Evolutionary conservation across 2,329 filamentous ascomycete species (phyloP).

Genomic region (Fusarium hostae): DNA sequence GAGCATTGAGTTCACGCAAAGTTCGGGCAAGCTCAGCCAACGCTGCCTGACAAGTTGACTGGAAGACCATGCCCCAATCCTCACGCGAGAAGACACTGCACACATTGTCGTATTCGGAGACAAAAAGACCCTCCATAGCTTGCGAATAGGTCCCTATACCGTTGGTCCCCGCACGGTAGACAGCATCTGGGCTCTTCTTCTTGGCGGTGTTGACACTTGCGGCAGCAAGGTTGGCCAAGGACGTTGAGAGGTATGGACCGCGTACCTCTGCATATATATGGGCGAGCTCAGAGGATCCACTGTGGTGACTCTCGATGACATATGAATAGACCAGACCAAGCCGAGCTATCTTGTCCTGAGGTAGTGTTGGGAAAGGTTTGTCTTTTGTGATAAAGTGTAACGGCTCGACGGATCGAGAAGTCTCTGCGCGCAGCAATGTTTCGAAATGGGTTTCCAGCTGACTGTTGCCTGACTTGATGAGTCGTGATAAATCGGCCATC

Average conservation of each 20-base stretch:
- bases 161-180: constrained; percentile 89
- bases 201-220: constrained; percentile 87
- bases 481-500: constrained; percentile 78
- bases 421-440: constrained; percentile 77
- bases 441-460: constrained; percentile 89
- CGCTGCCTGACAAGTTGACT: constrained; percentile 79
- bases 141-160: constrained; percentile 90
- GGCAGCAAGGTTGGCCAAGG: constrained; percentile 85
- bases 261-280: constrained; percentile 87
- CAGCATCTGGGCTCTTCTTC: constrained; percentile 81
- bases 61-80: constrained; percentile 84
- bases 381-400: constrained; percentile 93
- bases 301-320: constrained; percentile 70
- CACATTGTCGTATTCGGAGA: constrained; percentile 91
- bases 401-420: constrained; percentile 84
- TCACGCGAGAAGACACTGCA: constrained; percentile 86
- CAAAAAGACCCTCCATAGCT: constrained; percentile 86
- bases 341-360: constrained; percentile 78
- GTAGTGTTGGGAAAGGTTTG: constrained; percentile 82
- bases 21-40: constrained; percentile 87
- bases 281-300: constrained; percentile 70
- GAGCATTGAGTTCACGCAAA: constrained; percentile 85
- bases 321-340: constrained; percentile 83
- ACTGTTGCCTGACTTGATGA: constrained; percentile 81
- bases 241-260: constrained; percentile 84